Conservation (phyloP, 768 basidiomycete species). For the Dentipellis sp. region DNA sequence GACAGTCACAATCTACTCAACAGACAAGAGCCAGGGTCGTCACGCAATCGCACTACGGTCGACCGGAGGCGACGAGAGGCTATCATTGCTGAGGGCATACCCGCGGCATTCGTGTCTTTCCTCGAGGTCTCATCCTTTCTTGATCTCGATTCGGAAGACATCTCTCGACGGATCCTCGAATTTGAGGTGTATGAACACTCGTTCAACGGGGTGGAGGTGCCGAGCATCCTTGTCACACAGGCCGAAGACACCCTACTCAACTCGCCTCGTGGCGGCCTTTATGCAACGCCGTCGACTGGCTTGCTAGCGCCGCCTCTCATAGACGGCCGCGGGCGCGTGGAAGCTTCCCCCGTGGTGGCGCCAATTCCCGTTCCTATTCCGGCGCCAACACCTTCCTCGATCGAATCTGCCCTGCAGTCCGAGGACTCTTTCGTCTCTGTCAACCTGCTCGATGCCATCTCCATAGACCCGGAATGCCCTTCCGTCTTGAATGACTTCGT, state of each 20-base stretch:
- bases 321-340: neutral
- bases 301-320: neutral
- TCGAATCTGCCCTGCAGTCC: neutral
- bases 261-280: neutral
- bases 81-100: neutral
- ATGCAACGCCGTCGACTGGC: neutral
- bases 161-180: constrained; percentile 1
- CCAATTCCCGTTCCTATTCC: too few relatives aligned
- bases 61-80: neutral
- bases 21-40: neutral
- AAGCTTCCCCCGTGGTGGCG: neutral
- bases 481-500: neutral
- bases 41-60: neutral
- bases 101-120: neutral
- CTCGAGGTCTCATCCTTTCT: neutral
- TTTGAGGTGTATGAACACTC: neutral
- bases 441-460: neutral
- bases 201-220: constrained; percentile 1
- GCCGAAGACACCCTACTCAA: neutral
- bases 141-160: neutral
- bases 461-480: neutral
- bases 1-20: neutral
- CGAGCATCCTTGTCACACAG: constrained; percentile 2
- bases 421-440: neutral
- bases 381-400: neutral